Evolutionary conservation across 2,329 filamentous ascomycete species (phyloP).

Genomic region (Eurotiales sp.): DNA sequence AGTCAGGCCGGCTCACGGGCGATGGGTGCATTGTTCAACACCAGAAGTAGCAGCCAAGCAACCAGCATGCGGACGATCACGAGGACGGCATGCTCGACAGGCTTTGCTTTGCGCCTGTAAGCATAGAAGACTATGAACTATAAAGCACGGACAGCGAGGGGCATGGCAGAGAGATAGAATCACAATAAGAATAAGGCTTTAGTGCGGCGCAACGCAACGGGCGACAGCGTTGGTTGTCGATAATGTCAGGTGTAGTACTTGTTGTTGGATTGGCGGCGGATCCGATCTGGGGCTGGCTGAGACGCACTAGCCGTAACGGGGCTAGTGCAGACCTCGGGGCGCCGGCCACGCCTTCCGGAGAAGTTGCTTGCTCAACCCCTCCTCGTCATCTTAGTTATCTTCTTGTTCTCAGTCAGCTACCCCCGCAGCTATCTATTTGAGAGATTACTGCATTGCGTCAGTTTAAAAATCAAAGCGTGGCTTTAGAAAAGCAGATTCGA

Average conservation of each 20-base stretch:
- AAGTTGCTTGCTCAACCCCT: too few species aligned
- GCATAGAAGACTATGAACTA: background rate
- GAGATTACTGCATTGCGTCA: background rate
- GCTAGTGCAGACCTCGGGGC: too few species aligned
- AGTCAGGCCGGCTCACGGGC: slow-evolving; percentile 14
- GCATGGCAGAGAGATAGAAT: background rate
- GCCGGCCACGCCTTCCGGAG: too few species aligned
- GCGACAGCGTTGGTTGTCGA: too few species aligned
- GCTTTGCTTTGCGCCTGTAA: background rate
- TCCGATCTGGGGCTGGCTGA: background rate
- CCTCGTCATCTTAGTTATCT: too few species aligned
- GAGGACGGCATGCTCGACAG: slow-evolving; percentile 7
- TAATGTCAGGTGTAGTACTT: too few species aligned
- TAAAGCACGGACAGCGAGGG: background rate
- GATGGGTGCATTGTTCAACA: slow-evolving; percentile 13
- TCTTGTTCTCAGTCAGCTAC: too few species aligned
- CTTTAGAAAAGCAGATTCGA: too few species aligned
- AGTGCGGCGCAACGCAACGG: background rate
- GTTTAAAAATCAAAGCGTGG: too few species aligned
- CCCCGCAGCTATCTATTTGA: too few species aligned
- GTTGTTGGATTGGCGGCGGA: background rate
- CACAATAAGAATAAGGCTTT: background rate
- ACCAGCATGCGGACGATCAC: slow-evolving; percentile 12
- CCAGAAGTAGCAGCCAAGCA: slow-evolving; percentile 10
- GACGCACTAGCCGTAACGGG: too few species aligned